These are phyloP conservation scores for Piromyces finnis DNA, from an alignment of 192 early-diverging fungal genomes.

Conservation along the genomic window DNA sequence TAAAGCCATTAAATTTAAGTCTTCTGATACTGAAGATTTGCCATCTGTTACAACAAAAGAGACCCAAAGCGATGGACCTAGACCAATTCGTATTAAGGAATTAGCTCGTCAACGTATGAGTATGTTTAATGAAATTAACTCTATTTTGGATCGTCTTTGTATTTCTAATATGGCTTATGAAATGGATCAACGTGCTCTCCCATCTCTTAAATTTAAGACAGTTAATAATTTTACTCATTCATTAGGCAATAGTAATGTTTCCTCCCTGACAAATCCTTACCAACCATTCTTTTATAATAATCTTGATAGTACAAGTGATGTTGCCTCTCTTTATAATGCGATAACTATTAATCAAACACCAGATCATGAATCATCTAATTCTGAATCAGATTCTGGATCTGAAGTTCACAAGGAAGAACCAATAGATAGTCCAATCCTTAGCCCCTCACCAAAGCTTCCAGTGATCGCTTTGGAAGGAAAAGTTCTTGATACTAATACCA, in stretches of 20 bases:
- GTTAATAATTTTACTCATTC: background rate
- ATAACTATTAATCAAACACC: background rate
- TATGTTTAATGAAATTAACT: background rate
- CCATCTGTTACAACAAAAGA: background rate
- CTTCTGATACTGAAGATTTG: background rate
- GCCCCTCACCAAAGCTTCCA: no score
- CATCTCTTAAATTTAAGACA: background rate
- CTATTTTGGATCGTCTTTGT: background rate
- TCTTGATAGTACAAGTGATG: background rate
- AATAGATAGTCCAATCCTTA: no score
- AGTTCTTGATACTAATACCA: background rate
- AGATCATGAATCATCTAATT: background rate
- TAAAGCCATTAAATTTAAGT: background rate
- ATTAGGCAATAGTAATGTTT: background rate
- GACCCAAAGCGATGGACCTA: background rate
- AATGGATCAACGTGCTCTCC: background rate
- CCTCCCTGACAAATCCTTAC: background rate
- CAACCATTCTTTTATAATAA: background rate
- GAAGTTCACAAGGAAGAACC: no score
- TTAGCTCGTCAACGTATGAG: background rate
- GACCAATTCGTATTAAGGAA: background rate
- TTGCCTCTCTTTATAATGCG: background rate
- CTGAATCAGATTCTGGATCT: background rate
- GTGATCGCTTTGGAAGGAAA: no score
- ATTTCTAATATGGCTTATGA: background rate